phyloP scores from a whole-genome alignment of 257 asterid genomes.

The Hygrophila difformis region DNA sequence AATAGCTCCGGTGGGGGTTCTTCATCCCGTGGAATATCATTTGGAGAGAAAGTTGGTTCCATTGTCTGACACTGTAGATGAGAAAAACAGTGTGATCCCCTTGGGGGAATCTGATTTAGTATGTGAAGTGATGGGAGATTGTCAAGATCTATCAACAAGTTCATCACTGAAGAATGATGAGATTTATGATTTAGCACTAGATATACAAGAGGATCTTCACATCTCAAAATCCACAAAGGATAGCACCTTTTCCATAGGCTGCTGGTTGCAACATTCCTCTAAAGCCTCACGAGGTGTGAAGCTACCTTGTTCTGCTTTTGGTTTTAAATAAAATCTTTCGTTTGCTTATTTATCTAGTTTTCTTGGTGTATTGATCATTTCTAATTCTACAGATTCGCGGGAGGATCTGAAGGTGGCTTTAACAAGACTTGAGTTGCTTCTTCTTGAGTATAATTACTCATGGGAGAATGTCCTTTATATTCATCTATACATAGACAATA shows the following conservation, averaged over 20 bases:
- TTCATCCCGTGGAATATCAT: slow-evolving; percentile 87
- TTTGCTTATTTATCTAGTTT: neutral
- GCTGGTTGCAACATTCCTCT: slow-evolving; percentile 67
- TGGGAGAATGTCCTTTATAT: slow-evolving; percentile 91
- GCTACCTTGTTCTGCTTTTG: neutral
- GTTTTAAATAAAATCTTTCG: slow-evolving; percentile 3
- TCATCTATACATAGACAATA: slow-evolving; percentile 76
- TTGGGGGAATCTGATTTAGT: slow-evolving; percentile 39
- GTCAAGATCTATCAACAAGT: slow-evolving; percentile 31
- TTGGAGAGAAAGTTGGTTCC: slow-evolving; percentile 50
- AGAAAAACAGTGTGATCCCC: slow-evolving; percentile 20
- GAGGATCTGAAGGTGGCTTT: slow-evolving; percentile 62
- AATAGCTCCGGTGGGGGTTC: slow-evolving; percentile 92
- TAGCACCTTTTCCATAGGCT: slow-evolving; percentile 51
- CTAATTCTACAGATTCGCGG: slow-evolving; percentile 45
- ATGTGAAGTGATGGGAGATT: slow-evolving; percentile 63
- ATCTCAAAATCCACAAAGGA: slow-evolving; percentile 50
- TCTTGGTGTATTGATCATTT: slow-evolving; percentile 11
- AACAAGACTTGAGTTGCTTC: slow-evolving; percentile 51
- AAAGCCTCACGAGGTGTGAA: slow-evolving; percentile 56
- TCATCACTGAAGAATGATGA: slow-evolving; percentile 16
- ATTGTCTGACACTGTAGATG: slow-evolving; percentile 27
- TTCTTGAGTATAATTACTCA: slow-evolving; percentile 43
- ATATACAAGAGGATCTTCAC: slow-evolving; percentile 29
- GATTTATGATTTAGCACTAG: slow-evolving; percentile 23